Base-by-base conservation (phyloP, 2,329 filamentous ascomycete genomes). In the Diaporthe velutina region DNA sequence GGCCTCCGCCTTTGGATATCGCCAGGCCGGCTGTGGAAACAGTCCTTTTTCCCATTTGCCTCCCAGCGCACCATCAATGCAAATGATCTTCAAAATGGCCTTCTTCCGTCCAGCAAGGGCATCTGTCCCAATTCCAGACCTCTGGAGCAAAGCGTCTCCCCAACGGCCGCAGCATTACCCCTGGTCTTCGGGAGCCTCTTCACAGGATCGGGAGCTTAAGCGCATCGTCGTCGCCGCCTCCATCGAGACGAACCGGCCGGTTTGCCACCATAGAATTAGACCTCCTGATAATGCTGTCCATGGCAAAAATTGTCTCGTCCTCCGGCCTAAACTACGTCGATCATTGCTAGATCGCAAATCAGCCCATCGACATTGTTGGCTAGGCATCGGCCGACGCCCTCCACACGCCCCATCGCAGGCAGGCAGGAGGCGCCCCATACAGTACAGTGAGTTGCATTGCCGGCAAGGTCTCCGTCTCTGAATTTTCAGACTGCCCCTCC, bases 1-100 rank as follows among this genome's bases (percentile, higher is more conserved):
- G 22, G 58, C 30, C 55, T 61, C 55, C 70, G 35, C 15, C 35
- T 52, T 42, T 52, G 70, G 48, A 48, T 60, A 71, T 71, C 70
- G 70, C 70, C 70, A 60, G 70, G 70, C 15, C 35, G 13, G 55
- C 35, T 71, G 70, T 71, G 70, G 55, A 40, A 50, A 25, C 52
- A 61, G 12, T 64, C 38, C 25, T 50, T 25, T 22, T 45, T 7
- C 48, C 30, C 30, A 13, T 60, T 22, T 9, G 40, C 70, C 48
- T 38, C 9, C 38, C 50, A 8, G 10, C 7, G 42, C 42, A 30
- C 70, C 70, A 61, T 25, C 68, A 40, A 35, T 13, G 45, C 42
- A 19, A 4, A 33, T 13, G 38, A 55, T n/a, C 15, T 15, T 30
- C 67, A 57, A 57, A 42, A 70, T 57, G 67, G 30, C 45, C 3